Evolutionary conservation across 345 rosid species (phyloP).

Genomic region (Eucalyptus cloeziana): DNA sequence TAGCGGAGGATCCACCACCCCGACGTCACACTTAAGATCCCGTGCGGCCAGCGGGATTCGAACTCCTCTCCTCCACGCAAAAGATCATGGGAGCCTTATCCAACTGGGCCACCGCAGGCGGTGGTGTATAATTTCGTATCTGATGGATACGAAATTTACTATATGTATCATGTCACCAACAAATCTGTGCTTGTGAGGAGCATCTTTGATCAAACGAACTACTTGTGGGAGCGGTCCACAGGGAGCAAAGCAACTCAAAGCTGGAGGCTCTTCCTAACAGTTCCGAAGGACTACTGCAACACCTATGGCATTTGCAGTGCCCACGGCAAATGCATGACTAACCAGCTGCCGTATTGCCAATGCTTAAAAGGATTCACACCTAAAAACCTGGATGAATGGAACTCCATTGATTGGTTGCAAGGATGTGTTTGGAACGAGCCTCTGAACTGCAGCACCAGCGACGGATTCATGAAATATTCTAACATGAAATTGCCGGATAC

Average conservation of each 20-base stretch:
- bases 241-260: background rate
- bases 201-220: background rate
- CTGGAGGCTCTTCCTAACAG: background rate
- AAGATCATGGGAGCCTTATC: too few species aligned
- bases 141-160: background rate
- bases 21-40: too few species aligned
- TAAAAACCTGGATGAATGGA: slow-evolving; percentile 5
- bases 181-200: background rate
- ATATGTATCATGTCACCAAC: background rate
- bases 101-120: too few species aligned
- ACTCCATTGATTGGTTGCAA: background rate
- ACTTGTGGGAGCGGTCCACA: slow-evolving; percentile 1
- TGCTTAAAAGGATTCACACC: slow-evolving; percentile 11
- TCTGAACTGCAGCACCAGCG: slow-evolving; percentile 4
- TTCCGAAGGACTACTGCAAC: slow-evolving; percentile 13
- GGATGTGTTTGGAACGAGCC: too few species aligned
- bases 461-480: slow-evolving; percentile 9
- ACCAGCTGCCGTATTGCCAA: background rate
- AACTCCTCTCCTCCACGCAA: too few species aligned
- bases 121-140: slow-evolving; percentile 1
- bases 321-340: too few species aligned
- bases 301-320: slow-evolving; percentile 3
- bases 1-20: too few species aligned
- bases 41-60: too few species aligned
- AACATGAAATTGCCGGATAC: slow-evolving; percentile 25